Base-by-base conservation (phyloP, 2,329 filamentous ascomycete genomes). In the Raffaelea ambrosiae region DNA sequence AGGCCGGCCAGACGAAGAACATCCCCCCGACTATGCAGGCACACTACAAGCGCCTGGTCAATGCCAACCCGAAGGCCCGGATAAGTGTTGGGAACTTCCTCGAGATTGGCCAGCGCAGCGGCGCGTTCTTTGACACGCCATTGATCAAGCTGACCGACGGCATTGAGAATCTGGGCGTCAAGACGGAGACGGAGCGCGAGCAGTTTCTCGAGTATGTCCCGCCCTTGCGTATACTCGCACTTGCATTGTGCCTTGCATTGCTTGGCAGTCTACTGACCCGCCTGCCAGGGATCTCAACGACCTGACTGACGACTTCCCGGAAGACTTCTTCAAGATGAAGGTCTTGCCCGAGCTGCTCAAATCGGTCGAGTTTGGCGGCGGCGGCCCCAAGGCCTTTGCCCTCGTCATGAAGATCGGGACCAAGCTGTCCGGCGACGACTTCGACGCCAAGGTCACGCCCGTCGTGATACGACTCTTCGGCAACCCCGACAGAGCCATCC, bases 251-350 rank as follows among this genome's bases (percentile, higher is more conserved):
- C n/a, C n/a, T n/a, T n/a, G n/a, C n/a, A n/a, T n/a, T n/a, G n/a
- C n/a, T n/a, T n/a, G n/a, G n/a, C n/a, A n/a, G 11, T n/a, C 14
- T 36, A 31, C 40, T 42, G 5, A 47, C 45, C 11, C 4, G 31
- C 23, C 44, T 8, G 26, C 26, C 9, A 76, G 73, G 47, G 88
- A 95, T 59, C 77, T 98, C 5, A 88, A 95, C 55, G 76, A 86
- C 51, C 75, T 96, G 5, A 85, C 88, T 0, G 88, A 96, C 55
- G 90, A 98, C 63, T 96, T 97, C 52, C 93, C 93, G 0, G 91
- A 96, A 61, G 93, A 97, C 51, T 98, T 95, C 64, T 95, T 97
- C 73, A 95, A 94, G 62, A 86, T 95, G 76, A 98, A 97, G 61
- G 82, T 98, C 3, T 73, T 98, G 9, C 93, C 93, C 0, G 93